Evolutionary conservation across 768 basidiomycete species (phyloP), one percentile per base, ranked within the genome.

Genomic region (Boletus sp.): DNA sequence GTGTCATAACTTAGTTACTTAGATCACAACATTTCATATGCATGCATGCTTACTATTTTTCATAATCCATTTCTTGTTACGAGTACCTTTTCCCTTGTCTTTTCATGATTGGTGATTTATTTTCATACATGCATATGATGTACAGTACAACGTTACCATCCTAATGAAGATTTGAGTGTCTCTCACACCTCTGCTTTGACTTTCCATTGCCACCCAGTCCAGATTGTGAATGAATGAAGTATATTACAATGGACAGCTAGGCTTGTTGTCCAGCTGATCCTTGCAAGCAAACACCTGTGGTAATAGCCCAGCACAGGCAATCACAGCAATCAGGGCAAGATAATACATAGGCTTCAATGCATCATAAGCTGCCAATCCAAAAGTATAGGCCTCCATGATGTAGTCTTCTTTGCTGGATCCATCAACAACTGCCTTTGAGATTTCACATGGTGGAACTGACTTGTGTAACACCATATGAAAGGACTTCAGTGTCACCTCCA

Each of bases 381-480:
- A 52, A 0, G 0, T 17, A 3, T 44, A 35, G 0, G 51, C 40
- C 1, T 52, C 51, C 0, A 3, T 15, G 20, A 52, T 52, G 7
- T 52, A 52, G 1, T 12, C 4, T 28, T 52, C 51, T 3, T 5
- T 17, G 28, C 7, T 8, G 7, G 3, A 7, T 4, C 40, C n/a
- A 7, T 17, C 14, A 14, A 28, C 7, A 0, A 7, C 7, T 4
- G 14, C 28, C 15, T 28, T 15, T 2, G 14, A 9, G 15, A 52
- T 52, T 18, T 52, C 51, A 0, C 12, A 0, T 1, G 51, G 51
- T 0, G 14, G 14, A 2, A 52, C 40, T 0, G 51, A 17, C 20
- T 52, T 52, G 51, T 52, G 51, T 8, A 52, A 7, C 3, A 52
- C 15, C 0, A 41, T 32, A 10, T 52, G 51, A 9, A 52, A 52